Evolutionary conservation across 164 flowering plant genomes (phyloP), one percentile per base, ranked within the genome.

Genomic region (Chloranthus sessilifolius): DNA sequence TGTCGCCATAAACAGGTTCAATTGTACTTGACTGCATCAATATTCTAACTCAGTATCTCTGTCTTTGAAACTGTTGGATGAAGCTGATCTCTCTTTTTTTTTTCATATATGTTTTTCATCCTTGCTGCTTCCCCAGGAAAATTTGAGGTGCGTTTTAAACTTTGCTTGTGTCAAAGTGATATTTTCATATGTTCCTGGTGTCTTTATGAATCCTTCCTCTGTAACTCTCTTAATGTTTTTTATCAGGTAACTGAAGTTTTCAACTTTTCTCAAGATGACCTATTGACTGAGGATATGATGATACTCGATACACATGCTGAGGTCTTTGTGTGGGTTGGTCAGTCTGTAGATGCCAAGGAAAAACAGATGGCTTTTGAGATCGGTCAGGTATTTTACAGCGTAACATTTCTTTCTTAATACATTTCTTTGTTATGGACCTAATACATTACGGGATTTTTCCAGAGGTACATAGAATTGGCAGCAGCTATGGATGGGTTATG

Each of bases 291-390:
- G 74, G 99, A 94, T 62, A 69, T 87, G 41, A 53, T 89, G 75
- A 79, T 94, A 43, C 86, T 94, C 24, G 97, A 90, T 66, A 83
- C 99, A 44, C 95, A 74, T 73, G 95, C 96, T 27, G 99, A 94
- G 67, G 95, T 94, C 56, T 85, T 89, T 76, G 81, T 87, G 40
- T 94, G 99, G 99, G 79, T 89, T 73, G 99, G 99, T 45, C 85
- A 87, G 27, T 83, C 77, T 26, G 88, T 76, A 44, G 97, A 89
- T 48, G 19, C 87, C 26, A 81, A 80, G 60, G 97, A 89, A 60
- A 94, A 90, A 73, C 97, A 81, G 65, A 76, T 41, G 57, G 94
- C 83, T 52, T 87, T 94, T 68, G 97, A 94, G 50, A 65, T 89
- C 51, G 99, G 91, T 26, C 82, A 83, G 95, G 99, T 94, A 76